Base-by-base conservation (phyloP, 176 grass and related monocot species). In the Phragmites australis region DNA sequence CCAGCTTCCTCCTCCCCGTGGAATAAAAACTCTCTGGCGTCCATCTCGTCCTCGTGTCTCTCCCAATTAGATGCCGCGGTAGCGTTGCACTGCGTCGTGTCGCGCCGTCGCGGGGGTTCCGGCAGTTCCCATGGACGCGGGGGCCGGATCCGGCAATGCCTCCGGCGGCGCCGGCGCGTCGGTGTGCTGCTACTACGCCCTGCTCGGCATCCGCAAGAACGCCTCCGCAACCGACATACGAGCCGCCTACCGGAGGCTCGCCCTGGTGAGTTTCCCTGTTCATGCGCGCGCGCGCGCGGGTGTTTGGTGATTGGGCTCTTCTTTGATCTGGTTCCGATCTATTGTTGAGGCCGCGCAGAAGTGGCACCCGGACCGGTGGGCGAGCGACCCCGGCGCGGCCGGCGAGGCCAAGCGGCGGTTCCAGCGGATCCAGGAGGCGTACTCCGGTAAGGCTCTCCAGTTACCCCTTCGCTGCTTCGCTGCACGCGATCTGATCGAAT, bases 341-440 rank as follows among this genome's bases (percentile, higher is more conserved):
- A 70, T 68, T 47, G 64, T 50, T 50, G 42, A 52, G 48, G 32
- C 29, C 74, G 72, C 30, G 48, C 82, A 99, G 97, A 95, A 89
- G 83, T 95, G 97, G 97, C 97, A 99, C 74, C 96, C 97, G 39
- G 97, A 99, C 86, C 92, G 97, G 48, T 99, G 90, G 71, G 75
- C 88, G 43, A 96, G 85, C 81, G 68, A 99, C 30, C 93, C 93
- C 16, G 73, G 85, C 45, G 88, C 73, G 9, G 84, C 83, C 6
- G 86, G 79, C 23, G 93, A 99, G 86, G 97, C 93, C 42, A 93
- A 99, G 52, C 80, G 70, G 84, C 90, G 93, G 59, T 99, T 99
- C 84, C 96, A 99, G 84, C 96, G 90, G 86, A 99, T 99, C 81
- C 96, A 99, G 78, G 96, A 99, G 82, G 96, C 96, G 8, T 99